phyloP scores from a whole-genome alignment of 257 asterid genomes.

The Craterostigma plantagineum region DNA sequence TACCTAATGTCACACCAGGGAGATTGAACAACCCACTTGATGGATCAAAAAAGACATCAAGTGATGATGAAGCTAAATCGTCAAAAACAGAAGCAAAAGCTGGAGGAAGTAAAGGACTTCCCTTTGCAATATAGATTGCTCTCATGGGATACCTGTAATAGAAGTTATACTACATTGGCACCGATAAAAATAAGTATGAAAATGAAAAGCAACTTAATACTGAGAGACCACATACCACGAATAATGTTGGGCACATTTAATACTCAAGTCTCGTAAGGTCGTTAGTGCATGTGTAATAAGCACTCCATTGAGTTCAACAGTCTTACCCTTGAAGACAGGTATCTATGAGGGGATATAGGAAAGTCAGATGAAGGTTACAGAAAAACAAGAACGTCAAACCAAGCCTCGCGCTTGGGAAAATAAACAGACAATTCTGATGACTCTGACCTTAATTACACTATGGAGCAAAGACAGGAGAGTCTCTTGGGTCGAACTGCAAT shows the following conservation, averaged over 20 bases:
- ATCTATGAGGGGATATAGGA: slow-evolving; percentile 23
- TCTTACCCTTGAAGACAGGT: slow-evolving; percentile 54
- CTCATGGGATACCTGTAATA: slow-evolving; percentile 70
- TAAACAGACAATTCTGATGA: slow-evolving; percentile 3
- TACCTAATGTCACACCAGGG: slow-evolving; percentile 90
- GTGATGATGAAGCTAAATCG: slow-evolving; percentile 89
- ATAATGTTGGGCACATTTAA: slow-evolving; percentile 92
- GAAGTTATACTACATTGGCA: slow-evolving; percentile 1
- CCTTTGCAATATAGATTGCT: slow-evolving; percentile 87
- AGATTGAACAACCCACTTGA: slow-evolving; percentile 60
- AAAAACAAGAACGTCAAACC: slow-evolving; percentile 4
- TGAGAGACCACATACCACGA: slow-evolving; percentile 45
- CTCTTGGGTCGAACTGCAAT: slow-evolving; percentile 83
- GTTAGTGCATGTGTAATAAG: slow-evolving; percentile 93
- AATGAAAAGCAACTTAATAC: not conserved
- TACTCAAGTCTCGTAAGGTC: slow-evolving; percentile 56
- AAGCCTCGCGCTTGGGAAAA: slow-evolving; percentile 4
- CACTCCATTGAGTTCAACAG: slow-evolving; percentile 92
- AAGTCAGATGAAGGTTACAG: not conserved
- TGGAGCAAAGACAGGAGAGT: slow-evolving; percentile 80
- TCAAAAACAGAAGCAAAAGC: slow-evolving; percentile 87
- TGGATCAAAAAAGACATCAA: slow-evolving; percentile 93
- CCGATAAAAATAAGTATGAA: not conserved
- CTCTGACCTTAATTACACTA: slow-evolving; percentile 76
- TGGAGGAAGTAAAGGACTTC: slow-evolving; percentile 95